These are phyloP conservation scores for Rhodocollybia butyracea DNA, from an alignment of 768 basidiomycete species.

Conservation along the genomic window DNA sequence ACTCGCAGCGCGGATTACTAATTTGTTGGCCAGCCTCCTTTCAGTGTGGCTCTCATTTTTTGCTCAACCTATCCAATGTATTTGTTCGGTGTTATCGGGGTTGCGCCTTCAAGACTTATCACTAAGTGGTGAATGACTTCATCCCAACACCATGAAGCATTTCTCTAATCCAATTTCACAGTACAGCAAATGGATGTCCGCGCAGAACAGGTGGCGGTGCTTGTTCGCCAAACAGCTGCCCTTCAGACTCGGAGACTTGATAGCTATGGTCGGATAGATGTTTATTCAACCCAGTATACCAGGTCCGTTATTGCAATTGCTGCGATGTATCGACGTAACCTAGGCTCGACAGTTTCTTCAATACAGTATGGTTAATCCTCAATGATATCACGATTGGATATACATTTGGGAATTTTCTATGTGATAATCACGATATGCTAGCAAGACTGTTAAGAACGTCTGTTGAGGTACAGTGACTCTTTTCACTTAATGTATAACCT, in stretches of 20 bases:
- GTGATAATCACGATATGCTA: constrained; percentile 56
- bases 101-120: constrained; percentile 39
- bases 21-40: background rate
- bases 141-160: background rate
- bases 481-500: background rate
- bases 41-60: constrained; percentile 4
- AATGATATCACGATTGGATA: constrained; percentile 89
- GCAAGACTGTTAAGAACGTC: constrained; percentile 31
- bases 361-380: constrained; percentile 84
- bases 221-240: constrained; percentile 34
- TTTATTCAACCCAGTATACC: constrained; percentile 62
- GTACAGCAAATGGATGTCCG: constrained; percentile 64
- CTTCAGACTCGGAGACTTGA: constrained; percentile 32
- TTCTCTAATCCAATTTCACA: constrained; percentile 18
- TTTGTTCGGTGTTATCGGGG: constrained; percentile 13
- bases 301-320: constrained; percentile 39
- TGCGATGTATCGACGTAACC: background rate
- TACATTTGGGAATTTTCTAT: constrained; percentile 67
- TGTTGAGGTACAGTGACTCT: constrained; percentile 35
- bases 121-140: constrained; percentile 30
- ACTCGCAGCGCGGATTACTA: background rate
- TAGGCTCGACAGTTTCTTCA: constrained; percentile 56
- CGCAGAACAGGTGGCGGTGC: constrained; percentile 43
- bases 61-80: constrained; percentile 9
- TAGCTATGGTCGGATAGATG: constrained; percentile 29